Base-by-base conservation (phyloP, 2,329 filamentous ascomycete genomes). In the Ceratocystis lukuohia region DNA sequence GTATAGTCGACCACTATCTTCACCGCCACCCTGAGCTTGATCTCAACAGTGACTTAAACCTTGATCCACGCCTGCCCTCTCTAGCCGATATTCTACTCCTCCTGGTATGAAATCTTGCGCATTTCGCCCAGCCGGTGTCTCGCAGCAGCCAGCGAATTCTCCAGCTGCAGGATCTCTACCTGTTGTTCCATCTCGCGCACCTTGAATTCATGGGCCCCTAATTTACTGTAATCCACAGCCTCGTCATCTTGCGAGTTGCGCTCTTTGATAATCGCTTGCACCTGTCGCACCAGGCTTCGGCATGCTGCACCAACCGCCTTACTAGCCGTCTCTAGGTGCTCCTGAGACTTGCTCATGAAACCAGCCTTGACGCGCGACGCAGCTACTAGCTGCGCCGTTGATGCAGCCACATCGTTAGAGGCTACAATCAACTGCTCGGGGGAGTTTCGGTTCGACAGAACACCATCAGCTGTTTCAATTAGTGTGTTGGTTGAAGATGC, bases 171-270 rank as follows among this genome's bases (percentile, higher is more conserved):
- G 71, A 99, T 99, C 77, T 99, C 92, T 74, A 99, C 94, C 89
- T 99, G 94, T 75, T 99, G 94, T 79, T 99, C 94, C 94, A 99
- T 99, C 79, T 99, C 92, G 72, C 88, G 84, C 64, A 96, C 91
- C 82, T 99, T 99, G 81, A 99, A 97, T 78, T 99, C 94, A 76
- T 96, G 93, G 41, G 88, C 86, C 69, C 89, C 92, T 61, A 99
- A 79, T 78, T 91, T 89, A 56, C 83, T 81, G 76, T 97, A 99
- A 75, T 99, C 94, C 25, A 95, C 85, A 63, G 83, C 80, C 65
- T 96, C 91, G 45, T 93, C 90, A 56, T 88, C 88, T 69, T 91
- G 90, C 70, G 84, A 82, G 74, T 89, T 86, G 72, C 90, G 86
- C 76, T 95, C 88, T 74, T 89, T 88, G 76, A 99, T 97, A 78